These are phyloP conservation scores for Hypomyces perniciosus DNA, from an alignment of 2,329 filamentous ascomycete species.

Conservation along the genomic window DNA sequence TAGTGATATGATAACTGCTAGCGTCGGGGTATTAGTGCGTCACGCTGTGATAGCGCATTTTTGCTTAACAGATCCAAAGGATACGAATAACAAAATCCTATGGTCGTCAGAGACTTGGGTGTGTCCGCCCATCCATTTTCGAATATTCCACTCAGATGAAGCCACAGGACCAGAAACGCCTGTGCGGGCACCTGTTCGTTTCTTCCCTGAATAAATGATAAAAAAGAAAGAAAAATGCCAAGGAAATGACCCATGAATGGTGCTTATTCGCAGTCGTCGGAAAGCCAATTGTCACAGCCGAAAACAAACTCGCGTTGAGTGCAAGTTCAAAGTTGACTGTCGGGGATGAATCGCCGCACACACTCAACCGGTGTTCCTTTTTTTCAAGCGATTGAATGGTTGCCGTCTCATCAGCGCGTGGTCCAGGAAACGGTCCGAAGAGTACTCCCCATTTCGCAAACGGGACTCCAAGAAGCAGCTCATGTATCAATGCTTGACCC, in stretches of 20 bases:
- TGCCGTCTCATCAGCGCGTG: neutral
- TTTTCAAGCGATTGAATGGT: neutral
- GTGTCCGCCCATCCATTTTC: neutral
- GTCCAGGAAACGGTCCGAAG: neutral
- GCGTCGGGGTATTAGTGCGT: neutral
- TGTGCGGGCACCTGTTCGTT: too few relatives aligned
- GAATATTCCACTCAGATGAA: neutral
- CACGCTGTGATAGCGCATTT: neutral
- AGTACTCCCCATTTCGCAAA: too few relatives aligned
- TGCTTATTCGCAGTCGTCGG: too few relatives aligned
- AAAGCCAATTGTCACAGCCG: too few relatives aligned
- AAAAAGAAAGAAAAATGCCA: too few relatives aligned
- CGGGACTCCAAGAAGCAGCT: too few relatives aligned
- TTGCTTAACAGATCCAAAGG: neutral
- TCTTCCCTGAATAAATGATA: too few relatives aligned
- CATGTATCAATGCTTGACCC: too few relatives aligned
- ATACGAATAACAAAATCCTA: slow-evolving; percentile 1
- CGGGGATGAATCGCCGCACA: neutral
- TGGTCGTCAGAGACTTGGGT: neutral
- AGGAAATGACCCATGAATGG: too few relatives aligned
- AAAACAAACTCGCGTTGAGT: too few relatives aligned
- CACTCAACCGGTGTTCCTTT: neutral
- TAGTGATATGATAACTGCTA: slow-evolving; percentile 4
- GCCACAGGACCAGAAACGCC: too few relatives aligned
- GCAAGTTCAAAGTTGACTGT: neutral